A percentile compares a stretch with the other conserved stretches of the same genome.
Conservation (phyloP, 2,329 filamentous ascomycete genomes). For the Diaporthe vexans region DNA sequence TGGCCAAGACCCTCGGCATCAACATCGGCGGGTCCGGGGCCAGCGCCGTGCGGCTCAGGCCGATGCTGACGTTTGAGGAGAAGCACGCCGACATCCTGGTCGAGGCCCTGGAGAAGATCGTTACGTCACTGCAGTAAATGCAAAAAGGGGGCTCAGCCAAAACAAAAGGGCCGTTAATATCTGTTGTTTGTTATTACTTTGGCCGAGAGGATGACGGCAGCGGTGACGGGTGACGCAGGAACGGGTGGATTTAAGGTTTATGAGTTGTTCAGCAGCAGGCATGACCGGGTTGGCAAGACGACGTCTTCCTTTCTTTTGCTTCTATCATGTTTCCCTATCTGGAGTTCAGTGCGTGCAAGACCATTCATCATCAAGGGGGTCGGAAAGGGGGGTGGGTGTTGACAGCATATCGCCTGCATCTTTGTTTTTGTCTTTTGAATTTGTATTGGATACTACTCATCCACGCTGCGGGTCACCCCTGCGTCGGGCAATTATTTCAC, state of each 20-base stretch:
- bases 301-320: not conserved
- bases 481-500: slow-evolving; percentile 24
- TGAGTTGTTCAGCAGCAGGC: slow-evolving; percentile 26
- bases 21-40: slow-evolving; percentile 90
- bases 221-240: slow-evolving; percentile 28
- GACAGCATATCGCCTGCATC: slow-evolving; percentile 18
- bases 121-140: slow-evolving; percentile 56
- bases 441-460: not conserved
- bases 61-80: slow-evolving; percentile 94
- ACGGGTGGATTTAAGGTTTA: slow-evolving; percentile 29
- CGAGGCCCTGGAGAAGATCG: slow-evolving; percentile 82
- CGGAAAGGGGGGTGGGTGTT: not conserved
- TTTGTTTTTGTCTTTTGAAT: not conserved
- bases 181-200: not conserved
- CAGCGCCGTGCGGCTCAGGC: slow-evolving; percentile 82
- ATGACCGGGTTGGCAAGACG: slow-evolving; percentile 12
- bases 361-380: not conserved
- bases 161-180: not conserved
- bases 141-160: not conserved
- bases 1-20: slow-evolving; percentile 83
- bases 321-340: slow-evolving; percentile 9
- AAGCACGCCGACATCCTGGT: slow-evolving; percentile 89
- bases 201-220: not conserved
- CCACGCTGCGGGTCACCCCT: slow-evolving; percentile 2
- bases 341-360: slow-evolving; percentile 26